Base-by-base conservation (phyloP, 768 basidiomycete genomes). In the Tylopilus sp. region DNA sequence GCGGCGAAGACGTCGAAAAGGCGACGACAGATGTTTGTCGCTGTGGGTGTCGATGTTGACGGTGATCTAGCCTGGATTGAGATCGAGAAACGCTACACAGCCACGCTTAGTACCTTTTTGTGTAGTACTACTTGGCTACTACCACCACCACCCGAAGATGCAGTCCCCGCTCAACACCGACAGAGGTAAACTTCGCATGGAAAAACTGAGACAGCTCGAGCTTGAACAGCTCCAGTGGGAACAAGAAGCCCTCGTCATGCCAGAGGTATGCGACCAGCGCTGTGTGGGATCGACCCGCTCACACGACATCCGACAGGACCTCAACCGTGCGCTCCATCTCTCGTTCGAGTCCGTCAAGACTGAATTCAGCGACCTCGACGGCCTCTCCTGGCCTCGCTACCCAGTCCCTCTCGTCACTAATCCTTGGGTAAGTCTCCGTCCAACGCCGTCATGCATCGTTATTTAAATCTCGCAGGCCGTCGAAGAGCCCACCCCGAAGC, bases 331-430 rank as follows among this genome's bases (percentile, higher is more conserved):
- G 4, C 56, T 74, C 23, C 18, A 63, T 20, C 58, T 64, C 45
- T 75, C 81, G 1, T 84, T 84, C 57, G 69, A 62, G 20, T 72
- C 73, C 5, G 82, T 83, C 30, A 83, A 84, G 54, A 76, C 77
- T 8, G 82, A 84, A 55, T 84, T 83, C 58, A 71, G 73, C 49
- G 82, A 84, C 63, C 73, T 84, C 15, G 82, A 84, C 48, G 82
- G 82, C 0, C 65, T 80, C 31, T 72, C 75, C 33, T 81, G 81
- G 81, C 64, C 74, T 17, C 69, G 68, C 40, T 65, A 69, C 25
- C 68, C 70, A 4, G 68, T 71, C 8, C 66, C 65, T 4, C 52
- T 59, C 42, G 63, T 57, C 20, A 68, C 54, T 20, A 62, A 60
- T 35, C 52, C 63, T 6, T 61, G 60, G 60, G 68, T 69, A 42